Evolutionary conservation across 2,329 filamentous ascomycete species (phyloP), one percentile per base, ranked within the genome.

Genomic region (Ramularia endophylla): DNA sequence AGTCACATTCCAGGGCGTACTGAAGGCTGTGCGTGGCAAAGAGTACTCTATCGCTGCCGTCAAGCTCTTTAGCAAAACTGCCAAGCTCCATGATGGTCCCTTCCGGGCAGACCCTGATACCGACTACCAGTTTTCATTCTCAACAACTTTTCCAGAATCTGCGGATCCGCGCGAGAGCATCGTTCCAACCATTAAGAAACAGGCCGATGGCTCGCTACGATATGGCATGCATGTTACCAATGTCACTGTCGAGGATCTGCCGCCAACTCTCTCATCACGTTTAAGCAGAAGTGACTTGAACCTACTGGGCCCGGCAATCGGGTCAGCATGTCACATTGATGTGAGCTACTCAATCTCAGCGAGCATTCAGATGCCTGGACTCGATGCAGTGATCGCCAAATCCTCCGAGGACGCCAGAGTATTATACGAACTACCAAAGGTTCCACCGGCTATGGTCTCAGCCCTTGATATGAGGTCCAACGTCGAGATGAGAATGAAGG

Each of bases 341-440:
- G 11, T 25, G 27, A 2, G 16, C 36, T 46, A 51, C 25, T 34
- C 29, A 3, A 15, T 48, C 5, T 27, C 22, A 22, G 29, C 39
- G 27, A 33, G 28, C 11, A 43, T 37, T 5, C 30, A 27, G 3
- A 48, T 51, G 46, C 46, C 46, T 15, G 44, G 44, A 4, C 43
- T 51, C 27, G 41, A 47, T 22, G 40, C 48, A 2, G 38, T 43
- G 5, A 37, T 51, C 11, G 25, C 42, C 9, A 19, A 44, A 18
- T 40, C 32, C 6, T 25, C 36, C 18, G 44, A 18, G n/a, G 44
- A 27, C 27, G 25, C 33, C 6, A 27, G 32, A 4, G 17, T 51
- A 3, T 28, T 42, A 9, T 51, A 51, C 32, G 45, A 51, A 12
- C 43, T 41, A 29, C 45, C 48, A 17, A 40, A 41, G 13, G 38